Evolutionary conservation across 495 filamentous ascomycete species (phyloP), one percentile per base, ranked within the genome.

Genomic region (Neurospora intermedia): DNA sequence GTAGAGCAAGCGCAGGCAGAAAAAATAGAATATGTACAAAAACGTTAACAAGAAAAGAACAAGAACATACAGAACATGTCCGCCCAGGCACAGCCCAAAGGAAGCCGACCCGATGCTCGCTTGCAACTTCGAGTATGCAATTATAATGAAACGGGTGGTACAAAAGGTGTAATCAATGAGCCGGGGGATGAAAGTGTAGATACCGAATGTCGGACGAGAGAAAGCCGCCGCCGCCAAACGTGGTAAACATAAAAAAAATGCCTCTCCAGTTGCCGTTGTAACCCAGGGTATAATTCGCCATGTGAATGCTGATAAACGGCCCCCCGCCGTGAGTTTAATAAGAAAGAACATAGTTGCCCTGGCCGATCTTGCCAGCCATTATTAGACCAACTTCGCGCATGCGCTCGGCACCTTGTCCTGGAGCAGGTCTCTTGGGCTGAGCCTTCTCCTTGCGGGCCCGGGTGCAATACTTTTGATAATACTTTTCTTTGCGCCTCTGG

Each of bases 321-420:
- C 75, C 62, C 71, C 80, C 74, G 3, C 11, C 42, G 45, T 20
- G 41, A 38, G 59, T 71, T 85, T 87, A 95, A 77, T 94, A 85
- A 76, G 93, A 95, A 83, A 96, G 87, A 81, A 96, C 91, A 85
- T 93, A 94, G 74, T 84, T 82, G 80, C 92, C 91, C 73, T 88
- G 90, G 71, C 90, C 91, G 74, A 87, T 86, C 84, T 92, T 93
- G 80, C 88, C 93, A 72, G 92, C 92, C 85, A 94, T 92, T 78
- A 93, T 89, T 75, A 98, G 85, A 72, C 94, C 96, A 73, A 98
- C 85, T 81, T 97, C 93, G 76, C 93, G 88, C 96, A 99, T 99
- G 78, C 94, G 88, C 86, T 97, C 91, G 18, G 91, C 92, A 69
- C 96, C 96, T 80, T 93, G 92, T 69, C 96, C 96, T 54, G 92